These are phyloP conservation scores for Heritiera fomes DNA, from an alignment of 345 rosid species.

Conservation along the genomic window DNA sequence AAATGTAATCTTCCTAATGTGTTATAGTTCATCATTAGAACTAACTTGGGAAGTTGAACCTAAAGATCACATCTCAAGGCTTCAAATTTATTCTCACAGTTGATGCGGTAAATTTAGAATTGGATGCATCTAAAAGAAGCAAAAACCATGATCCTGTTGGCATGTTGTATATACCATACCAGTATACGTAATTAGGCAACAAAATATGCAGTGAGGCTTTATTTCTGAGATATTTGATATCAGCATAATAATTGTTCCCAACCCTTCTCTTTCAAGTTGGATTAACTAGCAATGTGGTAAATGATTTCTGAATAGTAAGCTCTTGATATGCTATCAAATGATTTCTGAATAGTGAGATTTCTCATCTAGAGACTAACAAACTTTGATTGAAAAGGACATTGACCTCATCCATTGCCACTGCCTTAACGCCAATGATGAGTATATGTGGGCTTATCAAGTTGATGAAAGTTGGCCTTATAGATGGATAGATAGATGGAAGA, in stretches of 20 bases:
- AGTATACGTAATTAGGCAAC: neutral
- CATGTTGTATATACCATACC: neutral
- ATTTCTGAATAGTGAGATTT: slow-evolving; percentile 9
- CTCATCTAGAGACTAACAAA: neutral
- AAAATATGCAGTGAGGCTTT: no score
- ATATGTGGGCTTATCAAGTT: neutral
- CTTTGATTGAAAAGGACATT: neutral
- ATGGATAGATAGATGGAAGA: neutral
- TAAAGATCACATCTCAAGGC: neutral
- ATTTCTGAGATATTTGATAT: no score
- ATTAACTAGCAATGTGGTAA: no score
- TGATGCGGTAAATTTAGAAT: neutral
- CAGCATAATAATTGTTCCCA: no score
- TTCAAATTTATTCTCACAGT: neutral
- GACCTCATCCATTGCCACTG: neutral
- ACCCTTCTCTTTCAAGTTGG: no score
- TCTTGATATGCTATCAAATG: no score
- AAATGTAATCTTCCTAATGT: neutral
- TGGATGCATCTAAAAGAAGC: neutral
- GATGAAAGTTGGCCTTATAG: no score
- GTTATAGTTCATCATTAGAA: neutral
- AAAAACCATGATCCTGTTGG: neutral
- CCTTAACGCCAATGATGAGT: neutral
- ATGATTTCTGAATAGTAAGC: no score
- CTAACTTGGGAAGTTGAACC: neutral